Conservation (phyloP, 1,284 basidiomycete species). For the Boletus albobrunnescens region DNA sequence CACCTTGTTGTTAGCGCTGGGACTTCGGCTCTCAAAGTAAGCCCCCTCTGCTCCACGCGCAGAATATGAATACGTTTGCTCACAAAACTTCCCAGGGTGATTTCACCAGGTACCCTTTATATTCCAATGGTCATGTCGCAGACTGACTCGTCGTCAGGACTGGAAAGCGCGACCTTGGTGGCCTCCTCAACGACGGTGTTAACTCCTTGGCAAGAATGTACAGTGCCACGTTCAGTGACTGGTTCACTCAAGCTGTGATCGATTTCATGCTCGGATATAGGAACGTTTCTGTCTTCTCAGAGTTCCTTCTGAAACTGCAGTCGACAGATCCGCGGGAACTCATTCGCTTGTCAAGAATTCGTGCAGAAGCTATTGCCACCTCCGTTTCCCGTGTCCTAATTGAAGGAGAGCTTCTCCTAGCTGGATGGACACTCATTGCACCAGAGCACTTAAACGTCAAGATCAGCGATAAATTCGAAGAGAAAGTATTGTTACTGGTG, state of each 20-base stretch:
- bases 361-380: conserved; percentile 87
- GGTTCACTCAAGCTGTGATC: conserved; percentile 93
- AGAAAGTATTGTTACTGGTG: conserved; percentile 88
- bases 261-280: conserved; percentile 90
- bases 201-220: conserved; percentile 89
- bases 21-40: conserved; percentile 86
- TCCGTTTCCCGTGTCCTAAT: conserved; percentile 76
- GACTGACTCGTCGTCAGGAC: conserved; percentile 50
- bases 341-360: conserved; percentile 80
- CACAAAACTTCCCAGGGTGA: conserved; percentile 60
- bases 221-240: conserved; percentile 86
- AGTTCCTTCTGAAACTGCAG: conserved; percentile 82
- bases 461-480: conserved; percentile 79
- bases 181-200: conserved; percentile 89
- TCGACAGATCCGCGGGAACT: conserved; percentile 88
- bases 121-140: background rate
- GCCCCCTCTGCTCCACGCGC: conserved; percentile 6
- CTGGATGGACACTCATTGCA: conserved; percentile 90
- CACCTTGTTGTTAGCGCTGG: conserved; percentile 54
- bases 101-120: conserved; percentile 66
- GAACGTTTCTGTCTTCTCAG: conserved; percentile 80
- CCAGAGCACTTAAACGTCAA: conserved; percentile 74
- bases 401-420: conserved; percentile 77
- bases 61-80: conserved; percentile 7
- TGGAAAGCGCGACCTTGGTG: conserved; percentile 87